Conservation (phyloP, 495 filamentous ascomycete genomes). For the Achaetomiella virescens region DNA sequence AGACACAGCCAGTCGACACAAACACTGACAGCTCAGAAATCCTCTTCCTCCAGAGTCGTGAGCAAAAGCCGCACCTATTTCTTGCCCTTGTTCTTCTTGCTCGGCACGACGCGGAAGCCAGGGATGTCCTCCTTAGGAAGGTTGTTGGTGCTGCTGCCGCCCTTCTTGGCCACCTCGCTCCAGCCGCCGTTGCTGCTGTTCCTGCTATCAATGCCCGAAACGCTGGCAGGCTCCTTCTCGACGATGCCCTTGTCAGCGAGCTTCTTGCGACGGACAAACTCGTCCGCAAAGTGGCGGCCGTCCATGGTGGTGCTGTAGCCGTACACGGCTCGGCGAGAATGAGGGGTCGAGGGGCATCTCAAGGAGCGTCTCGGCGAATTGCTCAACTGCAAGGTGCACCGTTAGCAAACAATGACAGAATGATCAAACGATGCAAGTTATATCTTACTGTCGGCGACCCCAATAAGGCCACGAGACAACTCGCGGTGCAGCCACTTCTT, state of each 20-base stretch:
- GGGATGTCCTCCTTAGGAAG: conserved; percentile 43
- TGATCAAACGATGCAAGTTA: conserved; percentile 28
- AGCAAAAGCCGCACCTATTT: conserved; percentile 15
- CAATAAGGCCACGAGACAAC: conserved; percentile 50
- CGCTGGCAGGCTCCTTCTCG: conserved; percentile 46
- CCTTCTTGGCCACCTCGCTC: conserved; percentile 97
- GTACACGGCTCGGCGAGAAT: conserved; percentile 86
- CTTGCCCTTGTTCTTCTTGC: conserved; percentile 81
- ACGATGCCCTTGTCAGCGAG: conserved; percentile 84
- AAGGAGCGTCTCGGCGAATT: conserved; percentile 68
- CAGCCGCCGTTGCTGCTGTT: conserved; percentile 63
- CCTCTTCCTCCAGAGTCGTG: neutral
- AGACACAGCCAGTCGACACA: too few species aligned
- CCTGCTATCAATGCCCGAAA: conserved; percentile 38
- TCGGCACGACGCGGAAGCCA: conserved; percentile 81
- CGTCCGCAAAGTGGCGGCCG: conserved; percentile 85
- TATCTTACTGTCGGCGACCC: conserved; percentile 41
- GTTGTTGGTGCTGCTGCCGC: conserved; percentile 27
- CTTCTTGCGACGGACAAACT: conserved; percentile 88
- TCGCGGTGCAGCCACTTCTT: conserved; percentile 82
- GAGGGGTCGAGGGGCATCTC: conserved; percentile 67
- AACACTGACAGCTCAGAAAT: neutral
- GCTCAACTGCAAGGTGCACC: conserved; percentile 51
- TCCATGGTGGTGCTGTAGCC: conserved; percentile 78
- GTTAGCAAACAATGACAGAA: conserved; percentile 21